Evolutionary conservation across 2,329 filamentous ascomycete genomes (phyloP), one percentile per base, ranked within the genome.

Genomic region (Fusarium dimerum): DNA sequence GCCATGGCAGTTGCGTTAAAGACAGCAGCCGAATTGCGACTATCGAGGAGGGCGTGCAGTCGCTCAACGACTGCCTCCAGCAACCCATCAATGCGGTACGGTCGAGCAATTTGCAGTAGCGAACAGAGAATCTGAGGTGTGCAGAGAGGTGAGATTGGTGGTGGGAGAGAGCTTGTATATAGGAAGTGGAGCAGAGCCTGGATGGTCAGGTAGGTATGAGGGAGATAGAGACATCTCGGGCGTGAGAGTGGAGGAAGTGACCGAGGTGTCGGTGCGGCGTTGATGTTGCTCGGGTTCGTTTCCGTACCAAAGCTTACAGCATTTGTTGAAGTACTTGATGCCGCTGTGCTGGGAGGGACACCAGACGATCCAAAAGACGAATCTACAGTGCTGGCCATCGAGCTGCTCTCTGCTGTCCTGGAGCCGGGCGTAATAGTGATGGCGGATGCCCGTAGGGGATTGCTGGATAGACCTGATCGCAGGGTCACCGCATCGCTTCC

Each of bases 1-100:
- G 92, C 94, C 94, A 97, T 97, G 48, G 94, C 94, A 0, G 93
- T 94, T 0, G 94, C 94, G 61, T 99, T 99, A 78, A 99, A 99
- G 0, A 99, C 92, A 6, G 94, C 94, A 0, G 94, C 94, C 0
- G 94, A 93, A 62, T 97, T 99, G 43, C 93, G 84, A 44, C 90
- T 94, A 69, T 99, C 94, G 5, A 99, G 83, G 1, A 95, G 83
- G 30, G 89, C 82, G 66, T 99, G 94, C 0, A 99, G 79, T 8
- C 93, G 85, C 71, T 97, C 92, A 10, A 97, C 90, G 2, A 95
- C 90, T 1, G 91, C 91, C 74, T 99, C 94, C 1, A 97, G 78
- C 2, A 99, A 81, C 0, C 94, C 94, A 64, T 97, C 92, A 43
- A 99, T 83, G 58, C 92, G 89, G 70, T 99, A 99, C 0, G 94